Conservation (phyloP, 129 eudicot genomes). For the Tagetes patula region DNA sequence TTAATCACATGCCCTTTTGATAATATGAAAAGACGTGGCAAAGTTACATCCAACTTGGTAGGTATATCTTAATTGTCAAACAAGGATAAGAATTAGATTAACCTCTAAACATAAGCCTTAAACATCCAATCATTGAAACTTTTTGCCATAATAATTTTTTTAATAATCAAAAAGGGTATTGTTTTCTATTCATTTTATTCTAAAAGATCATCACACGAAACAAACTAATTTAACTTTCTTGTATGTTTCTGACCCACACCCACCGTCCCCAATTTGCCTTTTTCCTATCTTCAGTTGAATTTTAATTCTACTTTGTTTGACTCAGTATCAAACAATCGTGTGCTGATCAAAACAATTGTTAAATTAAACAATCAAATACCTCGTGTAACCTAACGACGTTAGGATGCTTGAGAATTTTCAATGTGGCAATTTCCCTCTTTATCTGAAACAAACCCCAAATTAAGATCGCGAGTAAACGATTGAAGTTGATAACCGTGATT, state of each 20-base stretch:
- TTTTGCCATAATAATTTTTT: neutral
- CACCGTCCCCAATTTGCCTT: slow-evolving; percentile 22
- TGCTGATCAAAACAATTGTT: too few relatives aligned
- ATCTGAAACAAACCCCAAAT: slow-evolving; percentile 45
- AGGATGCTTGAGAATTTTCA: slow-evolving; percentile 80
- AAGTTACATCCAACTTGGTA: slow-evolving; percentile 21
- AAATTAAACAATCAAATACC: slow-evolving; percentile 31
- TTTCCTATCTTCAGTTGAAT: slow-evolving; percentile 27
- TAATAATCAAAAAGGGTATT: neutral
- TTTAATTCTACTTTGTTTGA: slow-evolving; percentile 18
- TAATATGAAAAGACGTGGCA: slow-evolving; percentile 18
- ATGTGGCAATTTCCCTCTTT: slow-evolving; percentile 86
- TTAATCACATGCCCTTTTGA: slow-evolving; percentile 22
- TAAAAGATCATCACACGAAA: neutral
- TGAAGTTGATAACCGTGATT: neutral
- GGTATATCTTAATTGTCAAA: slow-evolving; percentile 25
- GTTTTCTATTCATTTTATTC: neutral
- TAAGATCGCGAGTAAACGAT: neutral
- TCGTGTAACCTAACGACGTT: slow-evolving; percentile 79
- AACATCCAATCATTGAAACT: slow-evolving; percentile 20
- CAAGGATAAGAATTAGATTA: slow-evolving; percentile 19
- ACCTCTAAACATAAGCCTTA: slow-evolving; percentile 8
- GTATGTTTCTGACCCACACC: slow-evolving; percentile 26
- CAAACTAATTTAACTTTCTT: slow-evolving; percentile 8
- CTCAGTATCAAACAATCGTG: neutral